phyloP scores from a whole-genome alignment of 176 grass and related monocot species.

The Rhynchospora breviuscula region DNA sequence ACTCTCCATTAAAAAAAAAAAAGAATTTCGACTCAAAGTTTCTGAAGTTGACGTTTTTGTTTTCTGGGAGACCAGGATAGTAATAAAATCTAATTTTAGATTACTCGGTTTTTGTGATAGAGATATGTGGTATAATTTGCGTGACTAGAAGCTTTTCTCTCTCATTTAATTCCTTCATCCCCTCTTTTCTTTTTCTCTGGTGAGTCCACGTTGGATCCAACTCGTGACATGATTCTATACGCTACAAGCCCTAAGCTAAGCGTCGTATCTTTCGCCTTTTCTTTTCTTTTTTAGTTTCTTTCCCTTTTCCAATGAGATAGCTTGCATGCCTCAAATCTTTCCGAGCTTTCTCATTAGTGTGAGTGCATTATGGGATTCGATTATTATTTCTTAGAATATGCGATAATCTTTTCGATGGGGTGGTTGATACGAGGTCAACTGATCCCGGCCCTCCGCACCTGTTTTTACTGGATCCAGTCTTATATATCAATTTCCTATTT shows the following conservation, averaged over 20 bases:
- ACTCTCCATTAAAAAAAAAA: too few species aligned
- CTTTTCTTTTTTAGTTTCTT: background rate
- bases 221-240: background rate
- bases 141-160: too few species aligned
- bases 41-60: background rate
- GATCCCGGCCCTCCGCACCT: background rate
- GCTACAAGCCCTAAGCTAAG: background rate
- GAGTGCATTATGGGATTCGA: background rate
- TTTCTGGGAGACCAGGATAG: background rate
- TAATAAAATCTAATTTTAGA: background rate
- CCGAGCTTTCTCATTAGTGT: background rate
- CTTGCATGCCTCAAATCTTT: slow-evolving; percentile 2
- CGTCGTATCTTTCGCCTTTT: background rate
- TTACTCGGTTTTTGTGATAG: too few species aligned
- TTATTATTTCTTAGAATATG: slow-evolving; percentile 4
- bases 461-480: background rate
- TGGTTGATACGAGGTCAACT: background rate
- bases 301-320: background rate
- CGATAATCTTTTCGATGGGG: background rate
- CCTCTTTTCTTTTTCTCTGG: background rate
- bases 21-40: background rate
- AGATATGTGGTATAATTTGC: too few species aligned
- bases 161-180: too few species aligned
- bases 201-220: background rate
- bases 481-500: background rate